Evolutionary conservation across 108 stramenopile genomes (phyloP).

Genomic region (Cyclotella atomus): DNA sequence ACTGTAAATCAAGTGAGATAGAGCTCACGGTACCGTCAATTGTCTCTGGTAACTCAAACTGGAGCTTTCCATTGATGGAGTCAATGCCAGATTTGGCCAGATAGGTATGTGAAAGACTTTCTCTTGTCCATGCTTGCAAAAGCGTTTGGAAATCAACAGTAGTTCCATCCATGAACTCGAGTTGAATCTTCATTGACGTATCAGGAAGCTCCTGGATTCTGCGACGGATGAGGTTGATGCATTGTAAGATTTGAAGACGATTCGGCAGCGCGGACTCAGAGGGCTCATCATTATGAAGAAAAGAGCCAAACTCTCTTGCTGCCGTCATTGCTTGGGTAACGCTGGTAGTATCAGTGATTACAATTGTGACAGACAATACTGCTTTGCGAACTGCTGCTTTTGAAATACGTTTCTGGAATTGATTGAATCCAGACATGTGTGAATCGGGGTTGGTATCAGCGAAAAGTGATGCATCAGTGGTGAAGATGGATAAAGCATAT

Average conservation of each 20-base stretch:
- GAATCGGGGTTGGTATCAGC: constrained; percentile 29
- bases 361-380: constrained; percentile 22
- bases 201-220: constrained; percentile 29
- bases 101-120: constrained; percentile 30
- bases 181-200: constrained; percentile 24
- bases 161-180: constrained; percentile 45
- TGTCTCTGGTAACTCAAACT: constrained; percentile 52
- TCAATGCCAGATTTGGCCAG: background rate
- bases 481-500: constrained; percentile 39
- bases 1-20: constrained; percentile 42
- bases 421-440: constrained; percentile 26
- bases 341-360: constrained; percentile 33
- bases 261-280: constrained; percentile 10
- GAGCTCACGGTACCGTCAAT: constrained; percentile 45
- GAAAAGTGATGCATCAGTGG: constrained; percentile 51
- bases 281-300: too few relatives aligned
- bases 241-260: constrained; percentile 30
- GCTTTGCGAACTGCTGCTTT: background rate
- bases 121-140: constrained; percentile 35
- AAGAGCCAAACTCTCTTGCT: background rate
- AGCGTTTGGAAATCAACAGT: constrained; percentile 38
- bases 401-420: constrained; percentile 36
- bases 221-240: constrained; percentile 30
- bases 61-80: constrained; percentile 21
- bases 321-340: constrained; percentile 23